phyloP scores from a whole-genome alignment of 2,329 filamentous ascomycete genomes.

The Emergomyces orientalis region DNA sequence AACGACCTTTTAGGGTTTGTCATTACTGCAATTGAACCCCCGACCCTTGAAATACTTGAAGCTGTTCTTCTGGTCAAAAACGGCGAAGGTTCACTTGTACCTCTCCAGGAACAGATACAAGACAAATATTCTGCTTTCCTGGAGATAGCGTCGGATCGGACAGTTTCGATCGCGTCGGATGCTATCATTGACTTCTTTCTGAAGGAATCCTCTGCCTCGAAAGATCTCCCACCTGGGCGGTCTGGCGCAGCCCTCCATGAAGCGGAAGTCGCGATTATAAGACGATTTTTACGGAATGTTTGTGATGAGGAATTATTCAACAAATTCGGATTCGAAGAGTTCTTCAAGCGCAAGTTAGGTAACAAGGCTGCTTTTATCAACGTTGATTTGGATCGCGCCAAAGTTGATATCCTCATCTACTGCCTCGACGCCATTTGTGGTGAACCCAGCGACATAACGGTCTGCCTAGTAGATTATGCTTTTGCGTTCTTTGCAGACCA shows the following conservation, averaged over 20 bases:
- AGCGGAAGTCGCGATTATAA: slow-evolving; percentile 20
- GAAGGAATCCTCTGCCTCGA: slow-evolving; percentile 3
- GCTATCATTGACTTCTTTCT: slow-evolving; percentile 19
- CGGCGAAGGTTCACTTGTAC: slow-evolving; percentile 20
- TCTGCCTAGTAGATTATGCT: slow-evolving; percentile 7
- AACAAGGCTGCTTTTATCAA: slow-evolving; percentile 16
- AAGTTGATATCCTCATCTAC: slow-evolving; percentile 9
- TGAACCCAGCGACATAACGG: slow-evolving; percentile 5
- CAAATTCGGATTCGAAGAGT: slow-evolving; percentile 23
- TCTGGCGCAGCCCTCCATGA: slow-evolving; percentile 16
- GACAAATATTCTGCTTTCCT: slow-evolving; percentile 21
- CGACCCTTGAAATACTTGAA: slow-evolving; percentile 17
- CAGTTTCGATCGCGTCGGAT: slow-evolving; percentile 18
- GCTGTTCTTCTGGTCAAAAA: slow-evolving; percentile 19
- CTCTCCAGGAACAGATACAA: slow-evolving; percentile 17
- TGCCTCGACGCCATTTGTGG: slow-evolving; percentile 11
- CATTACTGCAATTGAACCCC: slow-evolving; percentile 16
- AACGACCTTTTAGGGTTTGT: slow-evolving; percentile 24
- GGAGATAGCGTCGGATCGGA: slow-evolving; percentile 11
- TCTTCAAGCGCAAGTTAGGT: slow-evolving; percentile 20
- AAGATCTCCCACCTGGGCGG: not conserved
- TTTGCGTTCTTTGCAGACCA: slow-evolving; percentile 14
- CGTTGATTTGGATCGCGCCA: slow-evolving; percentile 18
- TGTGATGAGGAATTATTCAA: slow-evolving; percentile 21
- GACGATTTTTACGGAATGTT: slow-evolving; percentile 20